phyloP scores from a whole-genome alignment of 202 grass and related monocot genomes.

The Carex arenaria region DNA sequence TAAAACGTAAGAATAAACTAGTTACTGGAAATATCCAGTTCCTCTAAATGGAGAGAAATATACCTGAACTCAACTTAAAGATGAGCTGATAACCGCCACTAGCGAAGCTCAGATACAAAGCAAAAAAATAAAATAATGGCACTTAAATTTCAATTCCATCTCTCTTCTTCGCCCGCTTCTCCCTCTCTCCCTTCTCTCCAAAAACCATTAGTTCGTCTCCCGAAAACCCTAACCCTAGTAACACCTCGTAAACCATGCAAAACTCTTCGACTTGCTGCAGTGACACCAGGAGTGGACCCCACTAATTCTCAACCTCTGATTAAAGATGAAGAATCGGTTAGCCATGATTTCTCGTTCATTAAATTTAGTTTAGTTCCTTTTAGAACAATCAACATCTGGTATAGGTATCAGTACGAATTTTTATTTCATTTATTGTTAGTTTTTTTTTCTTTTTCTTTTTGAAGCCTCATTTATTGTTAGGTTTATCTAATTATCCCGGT shows the following conservation, averaged over 20 bases:
- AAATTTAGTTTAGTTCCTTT: neutral
- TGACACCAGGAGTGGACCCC: constrained; percentile 15
- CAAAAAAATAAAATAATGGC: neutral
- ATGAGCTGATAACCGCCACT: constrained; percentile 16
- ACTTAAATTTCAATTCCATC: neutral
- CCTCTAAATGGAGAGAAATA: neutral
- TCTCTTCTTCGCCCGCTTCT: neutral
- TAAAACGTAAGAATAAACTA: neutral
- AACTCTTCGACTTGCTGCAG: neutral
- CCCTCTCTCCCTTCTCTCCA: neutral
- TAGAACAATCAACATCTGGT: neutral
- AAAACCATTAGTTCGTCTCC: neutral
- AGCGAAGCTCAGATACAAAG: neutral
- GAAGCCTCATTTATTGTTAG: neutral
- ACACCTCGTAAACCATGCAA: neutral
- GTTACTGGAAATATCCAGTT: neutral
- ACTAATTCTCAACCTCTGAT: constrained; percentile 2
- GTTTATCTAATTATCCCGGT: neutral
- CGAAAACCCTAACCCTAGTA: neutral
- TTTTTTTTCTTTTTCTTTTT: too few relatives aligned
- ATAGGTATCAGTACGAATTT: neutral
- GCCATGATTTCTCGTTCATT: neutral
- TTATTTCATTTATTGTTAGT: neutral
- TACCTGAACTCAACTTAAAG: neutral
- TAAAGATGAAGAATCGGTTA: constrained; percentile 4